Evolutionary conservation across 495 filamentous ascomycete species (phyloP).

Genomic region (Apodospora peruviana): DNA sequence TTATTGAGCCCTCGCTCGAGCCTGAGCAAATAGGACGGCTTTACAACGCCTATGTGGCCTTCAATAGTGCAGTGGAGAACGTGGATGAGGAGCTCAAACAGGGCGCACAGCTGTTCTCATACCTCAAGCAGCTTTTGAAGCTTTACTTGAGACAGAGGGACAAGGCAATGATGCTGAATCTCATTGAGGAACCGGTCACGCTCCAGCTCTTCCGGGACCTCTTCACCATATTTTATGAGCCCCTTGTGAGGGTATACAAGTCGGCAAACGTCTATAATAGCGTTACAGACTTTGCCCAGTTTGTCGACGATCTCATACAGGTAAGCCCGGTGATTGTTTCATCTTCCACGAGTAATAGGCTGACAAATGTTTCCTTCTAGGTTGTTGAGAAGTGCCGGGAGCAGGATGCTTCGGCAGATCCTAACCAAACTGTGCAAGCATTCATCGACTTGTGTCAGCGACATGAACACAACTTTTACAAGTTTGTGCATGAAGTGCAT

Average conservation of each 20-base stretch:
- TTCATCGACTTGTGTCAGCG: conserved; percentile 97
- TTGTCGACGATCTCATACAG: conserved; percentile 84
- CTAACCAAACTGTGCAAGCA: conserved; percentile 96
- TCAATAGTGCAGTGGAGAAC: conserved; percentile 90
- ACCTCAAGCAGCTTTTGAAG: conserved; percentile 93
- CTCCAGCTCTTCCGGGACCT: conserved; percentile 90
- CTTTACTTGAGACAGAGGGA: conserved; percentile 86
- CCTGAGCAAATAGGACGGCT: conserved; percentile 72
- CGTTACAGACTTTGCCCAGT: conserved; percentile 91
- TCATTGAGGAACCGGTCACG: conserved; percentile 93
- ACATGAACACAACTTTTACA: conserved; percentile 96
- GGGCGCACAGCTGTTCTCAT: conserved; percentile 84
- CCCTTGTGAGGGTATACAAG: conserved; percentile 93
- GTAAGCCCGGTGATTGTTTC: conserved; percentile 25
- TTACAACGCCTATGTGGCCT: conserved; percentile 94
- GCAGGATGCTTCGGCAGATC: conserved; percentile 88
- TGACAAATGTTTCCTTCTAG: conserved; percentile 13
- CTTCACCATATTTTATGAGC: conserved; percentile 98
- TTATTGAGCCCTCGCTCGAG: conserved; percentile 61
- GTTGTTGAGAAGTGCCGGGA: conserved; percentile 85
- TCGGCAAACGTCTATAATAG: conserved; percentile 96
- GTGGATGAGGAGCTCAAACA: conserved; percentile 81
- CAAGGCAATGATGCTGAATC: conserved; percentile 93
- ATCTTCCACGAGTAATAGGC: too few species aligned
- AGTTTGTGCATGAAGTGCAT: conserved; percentile 97